Evolutionary conservation across 73 alveolate genomes (phyloP).

Genomic region (Tetrahymena elliotti): DNA sequence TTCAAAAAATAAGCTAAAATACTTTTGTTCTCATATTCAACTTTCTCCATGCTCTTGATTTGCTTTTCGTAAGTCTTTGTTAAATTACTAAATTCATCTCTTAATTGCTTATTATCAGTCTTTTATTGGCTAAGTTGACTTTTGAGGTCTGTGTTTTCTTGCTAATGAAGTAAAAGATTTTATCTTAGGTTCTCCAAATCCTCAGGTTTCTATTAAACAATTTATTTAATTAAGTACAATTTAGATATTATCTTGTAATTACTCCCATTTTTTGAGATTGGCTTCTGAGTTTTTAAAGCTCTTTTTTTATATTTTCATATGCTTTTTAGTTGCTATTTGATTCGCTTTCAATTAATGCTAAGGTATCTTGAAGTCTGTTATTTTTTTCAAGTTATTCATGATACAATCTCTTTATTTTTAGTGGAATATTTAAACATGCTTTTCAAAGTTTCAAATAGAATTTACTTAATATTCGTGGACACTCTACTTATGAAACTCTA

Average conservation of each 20-base stretch:
- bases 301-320: neutral
- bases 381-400: neutral
- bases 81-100: neutral
- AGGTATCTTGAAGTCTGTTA: neutral
- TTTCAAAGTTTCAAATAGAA: neutral
- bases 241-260: neutral
- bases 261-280: neutral
- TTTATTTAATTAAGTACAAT: too few relatives aligned
- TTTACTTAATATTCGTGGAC: neutral
- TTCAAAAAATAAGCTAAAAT: neutral
- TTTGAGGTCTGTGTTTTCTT: neutral
- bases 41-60: neutral
- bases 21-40: neutral
- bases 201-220: neutral
- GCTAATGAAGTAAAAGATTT: neutral
- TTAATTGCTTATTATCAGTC: neutral
- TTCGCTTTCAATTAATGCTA: neutral
- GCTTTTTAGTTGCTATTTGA: neutral
- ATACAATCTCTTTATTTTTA: neutral
- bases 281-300: neutral
- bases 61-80: neutral
- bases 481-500: neutral
- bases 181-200: neutral
- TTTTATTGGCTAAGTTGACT: neutral
- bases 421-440: neutral